Evolutionary conservation across 441 rosid species (phyloP).

Genomic region (Raphanus hybrid): DNA sequence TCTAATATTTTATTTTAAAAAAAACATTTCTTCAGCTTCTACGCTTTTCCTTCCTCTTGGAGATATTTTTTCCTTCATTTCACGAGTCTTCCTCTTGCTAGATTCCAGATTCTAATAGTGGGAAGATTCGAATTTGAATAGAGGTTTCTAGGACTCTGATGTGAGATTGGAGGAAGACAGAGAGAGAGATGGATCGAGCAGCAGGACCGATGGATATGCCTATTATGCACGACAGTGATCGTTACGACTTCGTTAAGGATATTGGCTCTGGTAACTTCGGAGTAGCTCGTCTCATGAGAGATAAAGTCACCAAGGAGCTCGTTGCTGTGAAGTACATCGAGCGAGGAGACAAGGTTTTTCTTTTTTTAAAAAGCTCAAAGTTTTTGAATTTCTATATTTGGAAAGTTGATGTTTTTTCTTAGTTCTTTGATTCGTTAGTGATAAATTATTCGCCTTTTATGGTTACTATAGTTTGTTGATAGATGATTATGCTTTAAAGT

Average conservation of each 20-base stretch:
- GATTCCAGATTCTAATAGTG: constrained; percentile 24
- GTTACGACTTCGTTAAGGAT: constrained; percentile 67
- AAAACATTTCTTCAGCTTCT: background rate
- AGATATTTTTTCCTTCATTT: constrained; percentile 14
- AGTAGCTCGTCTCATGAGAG: constrained; percentile 68
- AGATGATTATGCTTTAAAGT: background rate
- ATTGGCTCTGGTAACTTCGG: constrained; percentile 77
- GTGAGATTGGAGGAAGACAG: constrained; percentile 32
- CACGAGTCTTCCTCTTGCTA: constrained; percentile 31
- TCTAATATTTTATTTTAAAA: background rate
- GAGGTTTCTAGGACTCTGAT: constrained; percentile 25
- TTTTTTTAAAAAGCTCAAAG: background rate
- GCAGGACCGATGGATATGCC: constrained; percentile 69
- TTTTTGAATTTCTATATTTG: constrained; percentile 14
- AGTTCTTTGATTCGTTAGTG: background rate
- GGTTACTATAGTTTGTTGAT: background rate
- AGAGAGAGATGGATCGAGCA: constrained; percentile 60
- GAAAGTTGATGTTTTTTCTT: constrained; percentile 18
- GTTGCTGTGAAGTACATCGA: constrained; percentile 81
- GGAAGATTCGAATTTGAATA: constrained; percentile 17
- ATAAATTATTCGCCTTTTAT: background rate
- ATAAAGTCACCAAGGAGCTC: constrained; percentile 60
- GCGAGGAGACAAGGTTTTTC: constrained; percentile 65
- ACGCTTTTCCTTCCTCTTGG: constrained; percentile 16
- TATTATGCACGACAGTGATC: constrained; percentile 72